Base-by-base conservation (phyloP, 2,329 filamentous ascomycete genomes). In the Cordyceps pruinosa region DNA sequence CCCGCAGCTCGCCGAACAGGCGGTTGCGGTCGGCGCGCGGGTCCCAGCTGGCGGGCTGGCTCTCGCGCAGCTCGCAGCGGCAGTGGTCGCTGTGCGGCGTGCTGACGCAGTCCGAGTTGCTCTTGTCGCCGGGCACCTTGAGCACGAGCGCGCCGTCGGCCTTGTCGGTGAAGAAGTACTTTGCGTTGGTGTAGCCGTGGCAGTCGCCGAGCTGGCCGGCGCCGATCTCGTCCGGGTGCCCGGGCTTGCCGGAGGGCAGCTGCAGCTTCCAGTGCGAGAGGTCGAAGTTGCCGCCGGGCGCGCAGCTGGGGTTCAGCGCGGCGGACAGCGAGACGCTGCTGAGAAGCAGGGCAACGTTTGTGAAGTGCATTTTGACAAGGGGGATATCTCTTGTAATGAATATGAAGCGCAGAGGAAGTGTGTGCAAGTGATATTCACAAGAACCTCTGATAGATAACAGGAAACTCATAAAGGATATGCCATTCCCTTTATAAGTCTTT, bases 31-130 rank as follows among this genome's bases (percentile, higher is more conserved):
- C 49, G n/a, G 58, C 62, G 12, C 64, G 68, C 8, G 72, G 70
- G 44, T 66, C 63, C 72, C 72, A 69, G 49, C 59, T 65, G 3
- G 50, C 65, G 1, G 70, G 71, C 30, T 51, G 63, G 17, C 52
- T 57, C 64, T 76, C 73, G 19, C 72, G 72, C 13, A 76, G 64
- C 61, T 76, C 73, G 10, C 70, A 73, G 28, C 72, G 73, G 61
- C 73, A 75, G 60, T 76, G 73, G 46, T 69, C 57, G 62, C 71
- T 74, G 64, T 73, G 68, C 1, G 66, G 59, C 1, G 73, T 75
- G 2, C 67, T 74, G 8, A 74, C 72, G 58, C 72, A 75, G 8
- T 61, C 63, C 1, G 69, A 61, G 30, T 55, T 62, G 17, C 60
- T 59, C 1, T 67, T 64, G 10, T 68, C 69, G 9, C 72, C 71